These are phyloP conservation scores for Phaffia rhodozyma DNA, from an alignment of 1,284 basidiomycete genomes.

Conservation along the genomic window DNA sequence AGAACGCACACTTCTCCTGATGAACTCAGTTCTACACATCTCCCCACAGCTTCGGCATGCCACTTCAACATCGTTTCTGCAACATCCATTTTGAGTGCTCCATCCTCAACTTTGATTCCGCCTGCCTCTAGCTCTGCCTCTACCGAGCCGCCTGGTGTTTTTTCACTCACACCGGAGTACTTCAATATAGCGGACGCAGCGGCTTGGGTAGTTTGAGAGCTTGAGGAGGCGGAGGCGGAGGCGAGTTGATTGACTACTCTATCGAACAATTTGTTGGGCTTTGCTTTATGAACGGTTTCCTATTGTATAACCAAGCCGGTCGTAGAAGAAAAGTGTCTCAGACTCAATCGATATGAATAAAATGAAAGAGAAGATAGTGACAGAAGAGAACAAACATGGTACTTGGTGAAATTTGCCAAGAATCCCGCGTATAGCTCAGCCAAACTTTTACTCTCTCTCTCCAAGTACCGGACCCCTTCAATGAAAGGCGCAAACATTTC, in stretches of 20 bases:
- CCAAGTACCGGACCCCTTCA: conserved; percentile 82
- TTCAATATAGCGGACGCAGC: conserved; percentile 48
- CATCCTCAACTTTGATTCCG: conserved; percentile 64
- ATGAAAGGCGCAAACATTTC: conserved; percentile 92
- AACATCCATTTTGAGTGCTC: conserved; percentile 56
- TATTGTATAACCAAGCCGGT: conserved; percentile 27
- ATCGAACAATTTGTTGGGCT: conserved; percentile 73
- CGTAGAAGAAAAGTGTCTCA: too few relatives aligned
- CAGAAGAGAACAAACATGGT: conserved; percentile 54
- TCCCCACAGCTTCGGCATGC: conserved; percentile 89
- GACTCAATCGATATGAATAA: too few relatives aligned
- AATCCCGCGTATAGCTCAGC: conserved; percentile 68
- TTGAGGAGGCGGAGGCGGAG: conserved; percentile 47
- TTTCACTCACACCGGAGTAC: conserved; percentile 57
- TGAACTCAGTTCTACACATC: conserved; percentile 76
- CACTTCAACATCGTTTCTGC: conserved; percentile 85
- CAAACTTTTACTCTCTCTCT: conserved; percentile 78
- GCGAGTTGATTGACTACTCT: conserved; percentile 84
- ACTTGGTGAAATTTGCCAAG: conserved; percentile 66
- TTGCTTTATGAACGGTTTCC: conserved; percentile 66
- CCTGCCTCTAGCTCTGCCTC: conserved; percentile 4
- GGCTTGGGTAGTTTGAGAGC: conserved; percentile 46
- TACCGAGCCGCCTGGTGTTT: conserved; percentile 22
- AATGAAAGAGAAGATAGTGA: background rate
- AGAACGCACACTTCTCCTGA: conserved; percentile 62